Conservation (phyloP, 139 green algal genomes). For the Mesostigma viride region DNA sequence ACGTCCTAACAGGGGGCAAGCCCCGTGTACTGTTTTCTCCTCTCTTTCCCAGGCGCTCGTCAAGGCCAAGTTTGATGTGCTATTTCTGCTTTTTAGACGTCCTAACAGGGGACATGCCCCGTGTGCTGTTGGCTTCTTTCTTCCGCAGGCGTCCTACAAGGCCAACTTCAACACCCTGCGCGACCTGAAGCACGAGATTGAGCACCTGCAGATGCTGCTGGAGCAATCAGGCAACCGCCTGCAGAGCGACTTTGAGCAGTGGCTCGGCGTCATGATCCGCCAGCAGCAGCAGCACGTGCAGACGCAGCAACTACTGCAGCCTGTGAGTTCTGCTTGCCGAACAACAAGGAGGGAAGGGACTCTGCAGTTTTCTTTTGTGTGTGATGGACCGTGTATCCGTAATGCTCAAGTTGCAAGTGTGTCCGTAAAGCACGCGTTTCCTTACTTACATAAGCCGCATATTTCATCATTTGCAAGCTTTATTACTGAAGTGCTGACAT, state of each 20-base stretch:
- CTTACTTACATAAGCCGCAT: no score
- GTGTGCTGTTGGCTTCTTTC: background rate
- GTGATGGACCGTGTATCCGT: no score
- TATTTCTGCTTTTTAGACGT: constrained; percentile 18
- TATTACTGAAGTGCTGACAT: no score
- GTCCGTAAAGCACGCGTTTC: no score
- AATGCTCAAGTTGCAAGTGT: no score
- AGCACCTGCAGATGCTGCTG: constrained; percentile 68
- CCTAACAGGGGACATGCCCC: background rate
- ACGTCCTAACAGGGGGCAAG: constrained; percentile 11
- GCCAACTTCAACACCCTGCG: constrained; percentile 55
- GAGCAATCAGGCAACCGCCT: constrained; percentile 52
- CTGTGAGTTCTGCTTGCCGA: no score
- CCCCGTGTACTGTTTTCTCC: background rate
- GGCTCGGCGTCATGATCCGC: constrained; percentile 42
- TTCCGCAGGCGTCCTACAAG: constrained; percentile 43
- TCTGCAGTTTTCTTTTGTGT: no score
- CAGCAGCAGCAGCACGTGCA: constrained; percentile 17
- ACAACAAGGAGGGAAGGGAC: no score
- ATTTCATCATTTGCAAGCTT: no score
- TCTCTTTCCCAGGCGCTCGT: no score
- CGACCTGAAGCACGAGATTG: constrained; percentile 71
- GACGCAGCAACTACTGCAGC: no score
- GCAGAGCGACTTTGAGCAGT: constrained; percentile 69
- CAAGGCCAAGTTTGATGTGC: background rate